Percentiles rank a stretch among this genome's conserved stretches.
phyloP scores from a whole-genome alignment of 192 early-diverging fungal species.

The Podila horticola region DNA sequence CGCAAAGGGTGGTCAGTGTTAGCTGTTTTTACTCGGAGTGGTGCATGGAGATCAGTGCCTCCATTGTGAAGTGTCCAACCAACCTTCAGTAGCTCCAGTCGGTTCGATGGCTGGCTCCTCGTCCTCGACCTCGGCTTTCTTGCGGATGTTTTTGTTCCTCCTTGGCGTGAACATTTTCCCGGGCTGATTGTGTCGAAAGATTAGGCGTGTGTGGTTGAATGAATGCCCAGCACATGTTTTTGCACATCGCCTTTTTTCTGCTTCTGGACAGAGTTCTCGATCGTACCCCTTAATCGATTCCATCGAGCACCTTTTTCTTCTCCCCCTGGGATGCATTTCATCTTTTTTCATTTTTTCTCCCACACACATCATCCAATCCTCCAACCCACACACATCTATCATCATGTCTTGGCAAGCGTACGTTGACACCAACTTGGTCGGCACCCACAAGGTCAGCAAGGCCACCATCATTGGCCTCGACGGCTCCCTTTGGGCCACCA shows the following conservation, averaged over 20 bases:
- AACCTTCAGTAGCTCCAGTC: not conserved
- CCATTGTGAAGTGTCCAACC: not conserved
- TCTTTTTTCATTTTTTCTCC: constrained; percentile 26
- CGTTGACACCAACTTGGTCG: constrained; percentile 84
- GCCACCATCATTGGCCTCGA: constrained; percentile 89
- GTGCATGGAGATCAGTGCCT: not conserved
- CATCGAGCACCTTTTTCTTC: not conserved
- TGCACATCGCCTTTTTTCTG: not conserved
- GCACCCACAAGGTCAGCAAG: constrained; percentile 73
- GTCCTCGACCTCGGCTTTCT: constrained; percentile 31
- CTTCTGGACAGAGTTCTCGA: not conserved
- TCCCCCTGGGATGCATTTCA: not conserved
- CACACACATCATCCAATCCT: constrained; percentile 13
- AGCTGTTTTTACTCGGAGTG: not conserved
- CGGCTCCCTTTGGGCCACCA: constrained; percentile 85
- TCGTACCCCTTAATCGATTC: not conserved
- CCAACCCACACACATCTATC: constrained; percentile 1
- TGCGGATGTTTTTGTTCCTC: constrained; percentile 36
- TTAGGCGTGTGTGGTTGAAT: not conserved
- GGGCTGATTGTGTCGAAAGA: not conserved
- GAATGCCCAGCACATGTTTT: not conserved
- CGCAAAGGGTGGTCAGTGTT: not conserved
- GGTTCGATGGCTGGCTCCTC: not conserved
- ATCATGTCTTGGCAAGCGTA: constrained; percentile 87
- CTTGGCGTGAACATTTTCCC: constrained; percentile 35